These are phyloP conservation scores for Pseudogymnoascus destructans DNA, from an alignment of 2,329 filamentous ascomycete genomes.

Conservation along the genomic window DNA sequence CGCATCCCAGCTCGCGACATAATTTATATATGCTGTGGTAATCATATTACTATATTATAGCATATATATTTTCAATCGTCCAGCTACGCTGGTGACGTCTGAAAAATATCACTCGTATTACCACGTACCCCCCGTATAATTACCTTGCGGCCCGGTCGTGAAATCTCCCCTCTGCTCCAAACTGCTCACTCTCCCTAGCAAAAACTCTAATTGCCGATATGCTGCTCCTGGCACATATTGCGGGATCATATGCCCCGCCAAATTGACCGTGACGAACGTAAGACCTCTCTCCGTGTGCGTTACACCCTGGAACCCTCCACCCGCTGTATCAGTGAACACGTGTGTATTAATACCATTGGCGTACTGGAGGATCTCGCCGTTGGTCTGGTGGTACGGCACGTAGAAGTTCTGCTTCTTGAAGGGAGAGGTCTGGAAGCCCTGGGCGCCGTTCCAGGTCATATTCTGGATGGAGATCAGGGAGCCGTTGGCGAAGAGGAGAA, in stretches of 20 bases:
- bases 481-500: constrained; percentile 48
- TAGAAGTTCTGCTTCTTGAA: constrained; percentile 18
- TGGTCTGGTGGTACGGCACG: constrained; percentile 32
- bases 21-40: background rate
- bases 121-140: constrained; percentile 16
- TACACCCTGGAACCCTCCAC: constrained; percentile 31
- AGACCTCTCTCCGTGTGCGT: constrained; percentile 49
- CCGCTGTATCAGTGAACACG: constrained; percentile 20
- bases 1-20: background rate
- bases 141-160: constrained; percentile 19
- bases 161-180: constrained; percentile 26
- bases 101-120: background rate
- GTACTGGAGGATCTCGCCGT: constrained; percentile 34
- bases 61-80: background rate
- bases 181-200: constrained; percentile 44
- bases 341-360: constrained; percentile 14
- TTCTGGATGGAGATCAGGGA: constrained; percentile 54
- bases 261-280: constrained; percentile 42
- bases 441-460: constrained; percentile 55
- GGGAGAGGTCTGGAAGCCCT: constrained; percentile 42
- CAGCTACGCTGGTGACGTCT: background rate
- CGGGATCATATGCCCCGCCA: constrained; percentile 40
- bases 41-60: background rate
- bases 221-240: constrained; percentile 44
- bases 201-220: constrained; percentile 47